phyloP scores from a whole-genome alignment of 176 grass and related monocot genomes.

The Poa annua region DNA sequence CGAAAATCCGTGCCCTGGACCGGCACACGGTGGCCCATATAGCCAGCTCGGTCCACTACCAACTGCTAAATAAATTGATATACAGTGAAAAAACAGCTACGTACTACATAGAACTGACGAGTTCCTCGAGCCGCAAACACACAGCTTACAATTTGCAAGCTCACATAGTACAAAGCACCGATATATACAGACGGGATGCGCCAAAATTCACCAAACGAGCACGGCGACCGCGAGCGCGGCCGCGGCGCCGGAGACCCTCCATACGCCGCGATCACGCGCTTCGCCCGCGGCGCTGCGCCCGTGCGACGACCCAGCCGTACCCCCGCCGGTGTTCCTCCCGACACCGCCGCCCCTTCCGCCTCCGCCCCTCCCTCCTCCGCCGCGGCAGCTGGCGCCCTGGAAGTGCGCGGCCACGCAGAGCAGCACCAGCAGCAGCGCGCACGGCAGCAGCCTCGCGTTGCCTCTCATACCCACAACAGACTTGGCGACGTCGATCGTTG shows the following conservation, averaged over 20 bases:
- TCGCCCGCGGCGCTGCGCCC: not conserved
- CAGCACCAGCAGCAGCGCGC: constrained; percentile 30
- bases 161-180: not conserved
- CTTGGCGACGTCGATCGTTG: too few relatives aligned
- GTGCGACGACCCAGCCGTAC: not conserved
- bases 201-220: not conserved
- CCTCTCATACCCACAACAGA: too few relatives aligned
- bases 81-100: too few relatives aligned
- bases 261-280: not conserved
- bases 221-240: not conserved
- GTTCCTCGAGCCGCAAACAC: not conserved
- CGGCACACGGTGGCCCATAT: too few relatives aligned
- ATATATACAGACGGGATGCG: not conserved
- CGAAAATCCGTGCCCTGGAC: too few relatives aligned
- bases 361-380: not conserved
- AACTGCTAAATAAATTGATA: too few relatives aligned
- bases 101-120: too few relatives aligned
- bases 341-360: not conserved
- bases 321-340: not conserved
- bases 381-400: constrained; percentile 16
- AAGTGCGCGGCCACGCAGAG: constrained; percentile 42
- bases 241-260: not conserved
- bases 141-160: not conserved
- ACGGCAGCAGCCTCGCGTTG: not conserved
- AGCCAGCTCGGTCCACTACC: too few relatives aligned